phyloP scores from a whole-genome alignment of 2,329 filamentous ascomycete species.

The Pyrenochaeta sp. region DNA sequence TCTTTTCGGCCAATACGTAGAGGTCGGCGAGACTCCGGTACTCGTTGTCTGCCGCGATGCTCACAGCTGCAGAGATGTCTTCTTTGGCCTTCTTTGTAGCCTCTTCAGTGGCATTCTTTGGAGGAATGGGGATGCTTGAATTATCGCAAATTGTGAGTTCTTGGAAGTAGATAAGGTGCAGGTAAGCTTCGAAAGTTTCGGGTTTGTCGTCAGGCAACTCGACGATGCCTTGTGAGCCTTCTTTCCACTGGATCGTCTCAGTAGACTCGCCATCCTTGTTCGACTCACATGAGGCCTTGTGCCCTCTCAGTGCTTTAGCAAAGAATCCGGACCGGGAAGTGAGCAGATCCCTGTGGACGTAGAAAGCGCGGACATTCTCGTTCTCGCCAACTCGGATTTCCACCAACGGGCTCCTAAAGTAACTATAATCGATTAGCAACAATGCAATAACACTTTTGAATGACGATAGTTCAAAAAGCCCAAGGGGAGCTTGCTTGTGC shows the following conservation, averaged over 20 bases:
- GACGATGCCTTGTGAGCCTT: neutral
- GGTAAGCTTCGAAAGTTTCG: neutral
- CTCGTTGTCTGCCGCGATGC: neutral
- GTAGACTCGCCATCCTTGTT: too few species aligned
- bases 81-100: neutral
- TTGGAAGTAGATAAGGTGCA: neutral
- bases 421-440: neutral
- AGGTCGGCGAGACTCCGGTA: neutral
- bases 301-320: slow-evolving; percentile 3
- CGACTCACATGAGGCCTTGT: too few species aligned
- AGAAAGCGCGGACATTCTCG: neutral
- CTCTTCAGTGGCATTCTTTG: too few species aligned
- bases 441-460: too few species aligned
- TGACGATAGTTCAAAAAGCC: too few species aligned
- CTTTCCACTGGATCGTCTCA: neutral
- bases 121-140: too few species aligned
- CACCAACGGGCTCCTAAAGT: neutral
- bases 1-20: neutral
- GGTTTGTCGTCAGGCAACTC: neutral
- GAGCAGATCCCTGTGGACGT: slow-evolving; percentile 4
- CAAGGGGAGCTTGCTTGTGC: neutral
- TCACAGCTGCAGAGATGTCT: too few species aligned
- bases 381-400: neutral
- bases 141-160: neutral
- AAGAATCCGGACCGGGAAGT: slow-evolving; percentile 12